These are phyloP conservation scores for Fusarium pilosicola DNA, from an alignment of 2,329 filamentous ascomycete genomes.

Conservation along the genomic window DNA sequence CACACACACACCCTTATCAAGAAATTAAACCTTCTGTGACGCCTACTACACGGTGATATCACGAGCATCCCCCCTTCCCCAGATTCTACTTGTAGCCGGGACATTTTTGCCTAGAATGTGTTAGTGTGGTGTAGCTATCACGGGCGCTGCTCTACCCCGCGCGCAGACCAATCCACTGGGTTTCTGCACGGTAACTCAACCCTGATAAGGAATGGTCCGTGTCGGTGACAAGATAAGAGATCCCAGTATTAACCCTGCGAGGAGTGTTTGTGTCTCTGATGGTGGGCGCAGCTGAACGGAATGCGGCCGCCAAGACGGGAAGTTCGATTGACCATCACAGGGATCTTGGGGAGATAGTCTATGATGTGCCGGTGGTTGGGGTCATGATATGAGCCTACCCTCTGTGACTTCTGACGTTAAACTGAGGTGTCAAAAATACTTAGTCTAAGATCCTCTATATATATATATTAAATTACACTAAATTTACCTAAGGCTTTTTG, in stretches of 20 bases:
- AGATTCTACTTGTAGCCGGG: slow-evolving; percentile 24
- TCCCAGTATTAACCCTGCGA: neutral
- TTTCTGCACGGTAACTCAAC: slow-evolving; percentile 25
- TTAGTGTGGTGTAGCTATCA: slow-evolving; percentile 15
- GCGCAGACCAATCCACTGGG: slow-evolving; percentile 11
- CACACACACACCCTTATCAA: neutral
- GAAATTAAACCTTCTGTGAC: slow-evolving; percentile 9
- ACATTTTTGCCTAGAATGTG: slow-evolving; percentile 30
- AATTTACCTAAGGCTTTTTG: too few species aligned
- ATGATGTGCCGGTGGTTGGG: neutral
- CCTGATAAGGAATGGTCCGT: slow-evolving; percentile 27
- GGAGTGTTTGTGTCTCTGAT: neutral
- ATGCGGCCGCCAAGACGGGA: slow-evolving; percentile 1
- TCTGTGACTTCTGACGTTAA: too few species aligned
- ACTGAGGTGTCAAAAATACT: too few species aligned
- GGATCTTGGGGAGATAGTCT: neutral
- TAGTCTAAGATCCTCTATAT: too few species aligned
- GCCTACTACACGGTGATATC: slow-evolving; percentile 13
- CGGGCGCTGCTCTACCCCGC: slow-evolving; percentile 12
- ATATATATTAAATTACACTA: too few species aligned
- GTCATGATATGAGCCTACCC: neutral
- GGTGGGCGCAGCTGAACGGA: neutral
- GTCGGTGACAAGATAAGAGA: slow-evolving; percentile 17
- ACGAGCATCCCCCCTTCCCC: slow-evolving; percentile 22
- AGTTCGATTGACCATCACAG: slow-evolving; percentile 1